Evolutionary conservation across 1,284 basidiomycete species (phyloP).

Genomic region (Cerrena zonata): DNA sequence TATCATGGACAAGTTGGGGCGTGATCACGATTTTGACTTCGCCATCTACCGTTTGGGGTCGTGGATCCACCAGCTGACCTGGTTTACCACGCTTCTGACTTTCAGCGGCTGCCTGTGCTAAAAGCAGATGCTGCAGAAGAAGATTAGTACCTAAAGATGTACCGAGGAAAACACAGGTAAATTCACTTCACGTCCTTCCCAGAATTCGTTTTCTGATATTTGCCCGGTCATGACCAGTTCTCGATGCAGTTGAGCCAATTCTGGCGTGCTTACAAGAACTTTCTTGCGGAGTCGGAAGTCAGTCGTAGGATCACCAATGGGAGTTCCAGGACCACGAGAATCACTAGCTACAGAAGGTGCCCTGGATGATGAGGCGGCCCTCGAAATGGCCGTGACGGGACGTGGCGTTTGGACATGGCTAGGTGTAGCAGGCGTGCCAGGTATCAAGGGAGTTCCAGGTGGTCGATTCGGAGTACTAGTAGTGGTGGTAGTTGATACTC

Average conservation of each 20-base stretch:
- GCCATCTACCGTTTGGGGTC: conserved; percentile 75
- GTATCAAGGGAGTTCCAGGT: conserved; percentile 23
- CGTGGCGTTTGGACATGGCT: conserved; percentile 19
- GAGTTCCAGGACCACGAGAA: conserved; percentile 47
- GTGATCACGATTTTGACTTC: conserved; percentile 89
- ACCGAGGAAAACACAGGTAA: background rate
- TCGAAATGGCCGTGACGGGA: conserved; percentile 25
- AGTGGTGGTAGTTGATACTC: conserved; percentile 31
- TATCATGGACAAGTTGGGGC: conserved; percentile 87
- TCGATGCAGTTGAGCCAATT: conserved; percentile 72
- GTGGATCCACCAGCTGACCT: conserved; percentile 84
- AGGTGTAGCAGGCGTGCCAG: conserved; percentile 12
- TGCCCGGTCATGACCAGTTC: conserved; percentile 82
- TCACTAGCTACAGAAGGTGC: conserved; percentile 59
- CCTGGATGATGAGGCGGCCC: conserved; percentile 41
- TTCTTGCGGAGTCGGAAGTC: conserved; percentile 73
- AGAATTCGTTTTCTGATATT: conserved; percentile 88
- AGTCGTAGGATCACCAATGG: conserved; percentile 50
- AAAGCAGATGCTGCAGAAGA: conserved; percentile 55
- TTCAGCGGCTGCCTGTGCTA: conserved; percentile 66
- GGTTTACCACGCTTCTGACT: conserved; percentile 77
- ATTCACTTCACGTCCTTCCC: conserved; percentile 85
- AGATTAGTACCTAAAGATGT: conserved; percentile 8
- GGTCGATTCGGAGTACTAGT: conserved; percentile 23
- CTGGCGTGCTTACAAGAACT: conserved; percentile 71